Percentiles rank a stretch among this genome's conserved stretches.
These are phyloP conservation scores for Collybia sp. DNA, from an alignment of 768 basidiomycete genomes.

Conservation along the genomic window DNA sequence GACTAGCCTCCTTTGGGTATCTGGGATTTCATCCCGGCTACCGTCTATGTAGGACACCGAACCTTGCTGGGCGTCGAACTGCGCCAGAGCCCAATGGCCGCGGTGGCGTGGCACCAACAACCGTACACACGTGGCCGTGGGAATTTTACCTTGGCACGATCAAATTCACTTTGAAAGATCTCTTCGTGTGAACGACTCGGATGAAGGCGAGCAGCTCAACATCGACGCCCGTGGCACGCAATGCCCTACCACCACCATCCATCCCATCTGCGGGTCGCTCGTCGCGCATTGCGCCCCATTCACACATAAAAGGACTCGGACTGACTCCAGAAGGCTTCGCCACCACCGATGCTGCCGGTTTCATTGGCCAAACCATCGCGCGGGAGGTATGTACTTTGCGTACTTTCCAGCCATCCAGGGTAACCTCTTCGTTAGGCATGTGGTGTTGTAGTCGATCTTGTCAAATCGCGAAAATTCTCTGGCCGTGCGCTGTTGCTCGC, in stretches of 20 bases:
- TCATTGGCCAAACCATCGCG: constrained; percentile 86
- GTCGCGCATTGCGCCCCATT: constrained; percentile 85
- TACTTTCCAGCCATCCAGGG: not conserved
- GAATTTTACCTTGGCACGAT: too few species aligned
- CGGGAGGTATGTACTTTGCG: constrained; percentile 63
- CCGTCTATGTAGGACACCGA: too few species aligned
- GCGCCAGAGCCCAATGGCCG: too few species aligned
- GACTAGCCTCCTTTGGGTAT: too few species aligned
- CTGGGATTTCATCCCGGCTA: too few species aligned
- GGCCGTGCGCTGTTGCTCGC: constrained; percentile 90
- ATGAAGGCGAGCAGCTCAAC: constrained; percentile 30
- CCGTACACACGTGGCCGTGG: too few species aligned
- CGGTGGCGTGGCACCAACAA: too few species aligned
- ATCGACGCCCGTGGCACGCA: constrained; percentile 61
- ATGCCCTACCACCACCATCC: constrained; percentile 67
- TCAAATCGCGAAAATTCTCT: constrained; percentile 90
- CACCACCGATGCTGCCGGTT: constrained; percentile 69
- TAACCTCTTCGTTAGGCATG: constrained; percentile 60
- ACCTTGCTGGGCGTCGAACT: too few species aligned
- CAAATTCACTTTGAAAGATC: too few species aligned
- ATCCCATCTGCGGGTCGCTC: constrained; percentile 58
- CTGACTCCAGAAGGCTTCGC: constrained; percentile 82
- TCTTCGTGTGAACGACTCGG: not conserved
- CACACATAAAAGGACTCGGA: constrained; percentile 96
- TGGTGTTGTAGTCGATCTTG: constrained; percentile 83